Evolutionary conservation across 352 stramenopile species (phyloP).

Genomic region (Globisporangium viniferum): DNA sequence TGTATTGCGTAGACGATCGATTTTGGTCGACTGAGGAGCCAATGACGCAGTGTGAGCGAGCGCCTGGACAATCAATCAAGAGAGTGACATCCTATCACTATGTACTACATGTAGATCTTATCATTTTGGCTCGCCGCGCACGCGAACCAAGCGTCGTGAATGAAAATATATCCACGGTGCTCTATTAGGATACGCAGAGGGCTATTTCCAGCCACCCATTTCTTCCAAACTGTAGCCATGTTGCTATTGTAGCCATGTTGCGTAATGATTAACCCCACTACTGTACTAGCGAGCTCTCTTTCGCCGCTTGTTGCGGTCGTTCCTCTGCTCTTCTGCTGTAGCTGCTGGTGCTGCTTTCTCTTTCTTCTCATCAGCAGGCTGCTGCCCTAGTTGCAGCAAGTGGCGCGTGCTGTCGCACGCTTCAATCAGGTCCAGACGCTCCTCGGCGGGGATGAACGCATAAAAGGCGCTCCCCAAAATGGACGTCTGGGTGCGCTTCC

Average conservation of each 20-base stretch:
- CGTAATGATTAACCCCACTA: neutral
- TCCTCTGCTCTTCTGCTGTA: slow-evolving; percentile 1
- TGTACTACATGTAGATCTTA: neutral
- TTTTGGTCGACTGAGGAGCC: neutral
- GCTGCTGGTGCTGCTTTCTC: neutral
- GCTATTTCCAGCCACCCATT: neutral
- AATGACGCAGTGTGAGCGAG: neutral
- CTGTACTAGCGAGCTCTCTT: neutral
- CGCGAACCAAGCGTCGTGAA: neutral
- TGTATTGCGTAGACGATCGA: neutral
- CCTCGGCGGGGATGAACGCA: slow-evolving; percentile 69
- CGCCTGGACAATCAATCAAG: neutral
- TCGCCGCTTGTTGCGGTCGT: neutral
- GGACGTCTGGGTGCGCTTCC: slow-evolving; percentile 91
- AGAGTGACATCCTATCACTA: neutral
- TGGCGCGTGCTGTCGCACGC: slow-evolving; percentile 64
- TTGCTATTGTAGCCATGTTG: neutral
- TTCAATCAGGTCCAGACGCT: slow-evolving; percentile 67
- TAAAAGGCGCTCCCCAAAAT: slow-evolving; percentile 82
- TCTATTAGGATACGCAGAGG: neutral
- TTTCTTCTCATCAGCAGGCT: neutral
- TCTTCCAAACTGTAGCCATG: neutral
- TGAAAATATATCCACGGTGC: neutral
- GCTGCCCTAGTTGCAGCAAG: slow-evolving; percentile 27
- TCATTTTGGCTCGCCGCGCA: neutral